phyloP scores from a whole-genome alignment of 306 rosid genomes.

The Cicer bijugum region DNA sequence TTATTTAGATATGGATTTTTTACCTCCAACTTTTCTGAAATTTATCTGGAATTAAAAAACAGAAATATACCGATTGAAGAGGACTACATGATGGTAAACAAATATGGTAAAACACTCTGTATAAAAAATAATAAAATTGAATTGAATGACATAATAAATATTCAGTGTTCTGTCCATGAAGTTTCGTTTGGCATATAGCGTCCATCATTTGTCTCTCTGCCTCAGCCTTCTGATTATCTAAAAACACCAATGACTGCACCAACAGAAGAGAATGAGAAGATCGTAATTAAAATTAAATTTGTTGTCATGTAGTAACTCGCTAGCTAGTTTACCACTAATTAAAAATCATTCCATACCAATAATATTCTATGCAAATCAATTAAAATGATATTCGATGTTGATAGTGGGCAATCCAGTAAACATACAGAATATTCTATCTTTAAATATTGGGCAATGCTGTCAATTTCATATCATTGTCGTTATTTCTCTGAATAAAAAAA shows the following conservation, averaged over 20 bases:
- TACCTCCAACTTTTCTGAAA: no score
- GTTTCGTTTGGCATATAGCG: no score
- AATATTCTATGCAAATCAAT: neutral
- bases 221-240: no score
- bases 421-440: neutral
- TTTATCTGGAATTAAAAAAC: no score
- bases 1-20: neutral
- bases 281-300: neutral
- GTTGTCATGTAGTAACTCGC: neutral
- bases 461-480: conserved; percentile 15
- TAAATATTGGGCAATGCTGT: neutral
- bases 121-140: no score
- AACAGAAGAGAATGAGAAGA: neutral
- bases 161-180: no score
- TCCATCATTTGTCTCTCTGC: no score
- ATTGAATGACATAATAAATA: no score
- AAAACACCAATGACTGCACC: no score
- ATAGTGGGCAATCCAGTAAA: neutral
- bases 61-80: neutral
- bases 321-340: neutral
- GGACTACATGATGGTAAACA: neutral
- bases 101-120: no score
- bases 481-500: neutral
- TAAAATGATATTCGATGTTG: neutral
- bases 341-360: neutral